Conservation (phyloP, 805 yeast genomes). For the Candida jianshihensis region DNA sequence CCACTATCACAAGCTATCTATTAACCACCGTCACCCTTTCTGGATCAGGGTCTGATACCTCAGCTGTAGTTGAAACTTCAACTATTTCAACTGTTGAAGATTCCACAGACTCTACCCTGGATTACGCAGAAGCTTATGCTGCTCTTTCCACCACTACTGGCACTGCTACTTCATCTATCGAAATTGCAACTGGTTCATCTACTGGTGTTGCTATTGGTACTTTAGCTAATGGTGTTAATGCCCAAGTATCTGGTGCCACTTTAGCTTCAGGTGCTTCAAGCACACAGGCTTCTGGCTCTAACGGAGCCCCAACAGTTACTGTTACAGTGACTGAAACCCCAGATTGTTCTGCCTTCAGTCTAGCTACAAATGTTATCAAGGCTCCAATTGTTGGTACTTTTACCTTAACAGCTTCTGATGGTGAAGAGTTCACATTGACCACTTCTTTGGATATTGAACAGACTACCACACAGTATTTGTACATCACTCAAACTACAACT, state of each 20-base stretch:
- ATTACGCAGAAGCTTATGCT: background rate
- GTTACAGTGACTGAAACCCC: conserved; percentile 20
- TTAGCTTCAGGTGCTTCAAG: no score
- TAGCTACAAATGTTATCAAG: conserved; percentile 5
- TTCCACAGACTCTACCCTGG: background rate
- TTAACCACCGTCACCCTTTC: conserved; percentile 6
- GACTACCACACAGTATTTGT: conserved; percentile 15
- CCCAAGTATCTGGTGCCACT: no score
- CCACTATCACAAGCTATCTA: conserved; percentile 5
- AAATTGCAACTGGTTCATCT: background rate
- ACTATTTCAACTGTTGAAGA: no score
- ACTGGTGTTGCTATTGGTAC: conserved; percentile 3
- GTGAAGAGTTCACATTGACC: conserved; percentile 16
- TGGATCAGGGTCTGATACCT: background rate
- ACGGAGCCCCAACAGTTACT: conserved; percentile 5
- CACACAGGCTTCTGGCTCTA: no score
- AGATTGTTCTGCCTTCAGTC: conserved; percentile 5
- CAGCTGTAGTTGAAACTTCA: conserved; percentile 1
- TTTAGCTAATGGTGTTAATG: conserved; percentile 2
- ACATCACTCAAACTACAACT: conserved; percentile 8
- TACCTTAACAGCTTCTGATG: conserved; percentile 20
- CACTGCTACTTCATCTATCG: background rate
- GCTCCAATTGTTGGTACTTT: conserved; percentile 18
- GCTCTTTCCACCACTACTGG: no score
- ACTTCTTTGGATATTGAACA: conserved; percentile 22